phyloP scores from a whole-genome alignment of 2,329 filamentous ascomycete species.

The Ophiocordyceps camponoti-floridani region DNA sequence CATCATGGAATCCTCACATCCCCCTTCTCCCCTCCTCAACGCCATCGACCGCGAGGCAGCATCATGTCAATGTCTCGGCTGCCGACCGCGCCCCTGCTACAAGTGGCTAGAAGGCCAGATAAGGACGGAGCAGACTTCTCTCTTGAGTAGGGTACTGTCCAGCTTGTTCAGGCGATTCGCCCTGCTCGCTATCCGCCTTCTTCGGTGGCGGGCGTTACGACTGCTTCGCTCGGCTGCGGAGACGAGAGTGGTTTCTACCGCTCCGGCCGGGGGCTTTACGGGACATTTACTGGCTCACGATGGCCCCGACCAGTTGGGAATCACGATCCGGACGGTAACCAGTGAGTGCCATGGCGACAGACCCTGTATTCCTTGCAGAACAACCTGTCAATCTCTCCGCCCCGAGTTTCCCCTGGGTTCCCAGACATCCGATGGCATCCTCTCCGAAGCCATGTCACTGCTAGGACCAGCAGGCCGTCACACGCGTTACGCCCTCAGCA shows the following conservation, averaged over 20 bases:
- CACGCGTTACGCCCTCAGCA: not conserved
- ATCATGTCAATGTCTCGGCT: not conserved
- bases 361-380: not conserved
- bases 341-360: not conserved
- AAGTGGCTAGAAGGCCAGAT: not conserved
- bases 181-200: not conserved
- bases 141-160: not conserved
- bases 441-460: not conserved
- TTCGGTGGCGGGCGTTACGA: not conserved
- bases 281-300: not conserved
- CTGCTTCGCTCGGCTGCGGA: not conserved
- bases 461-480: not conserved
- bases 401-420: not conserved
- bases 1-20: not conserved
- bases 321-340: not conserved
- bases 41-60: not conserved
- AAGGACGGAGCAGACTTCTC: not conserved
- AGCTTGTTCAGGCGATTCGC: not conserved
- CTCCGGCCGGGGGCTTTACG: not conserved
- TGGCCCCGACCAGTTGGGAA: not conserved
- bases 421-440: not conserved
- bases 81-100: not conserved
- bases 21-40: not conserved
- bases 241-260: not conserved
- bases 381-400: not conserved